phyloP scores from a whole-genome alignment of 2,329 filamentous ascomycete species.

The Fusarium dlaminii region DNA sequence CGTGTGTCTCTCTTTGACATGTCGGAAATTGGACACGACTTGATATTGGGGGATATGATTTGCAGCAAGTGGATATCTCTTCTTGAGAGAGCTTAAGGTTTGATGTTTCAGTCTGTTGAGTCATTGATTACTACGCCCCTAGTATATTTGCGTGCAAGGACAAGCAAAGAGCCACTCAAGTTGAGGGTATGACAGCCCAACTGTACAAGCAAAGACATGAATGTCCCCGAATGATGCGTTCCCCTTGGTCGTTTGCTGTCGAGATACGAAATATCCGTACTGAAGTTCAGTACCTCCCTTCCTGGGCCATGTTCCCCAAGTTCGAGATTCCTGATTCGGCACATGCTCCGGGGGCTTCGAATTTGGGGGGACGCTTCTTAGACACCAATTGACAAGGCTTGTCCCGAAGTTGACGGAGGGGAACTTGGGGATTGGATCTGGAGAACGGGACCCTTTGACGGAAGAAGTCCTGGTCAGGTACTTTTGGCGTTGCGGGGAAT shows the following conservation, averaged over 20 bases:
- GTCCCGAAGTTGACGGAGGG: slow-evolving; percentile 24
- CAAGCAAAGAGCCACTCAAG: slow-evolving; percentile 15
- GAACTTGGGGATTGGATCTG: slow-evolving; percentile 33
- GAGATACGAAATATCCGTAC: not conserved
- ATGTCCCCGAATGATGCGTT: not conserved
- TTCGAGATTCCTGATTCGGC: slow-evolving; percentile 33
- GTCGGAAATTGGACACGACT: slow-evolving; percentile 19
- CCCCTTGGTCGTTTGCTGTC: not conserved
- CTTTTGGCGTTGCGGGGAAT: slow-evolving; percentile 32
- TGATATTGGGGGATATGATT: slow-evolving; percentile 7
- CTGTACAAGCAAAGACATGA: not conserved
- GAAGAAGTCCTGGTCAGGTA: slow-evolving; percentile 26
- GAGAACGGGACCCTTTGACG: slow-evolving; percentile 16
- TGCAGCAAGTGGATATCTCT: slow-evolving; percentile 1
- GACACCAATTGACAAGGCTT: slow-evolving; percentile 24
- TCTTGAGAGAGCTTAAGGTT: slow-evolving; percentile 7
- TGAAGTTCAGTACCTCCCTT: not conserved
- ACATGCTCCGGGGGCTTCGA: slow-evolving; percentile 17
- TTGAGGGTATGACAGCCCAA: slow-evolving; percentile 3
- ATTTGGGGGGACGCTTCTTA: slow-evolving; percentile 16
- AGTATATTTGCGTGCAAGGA: slow-evolving; percentile 11
- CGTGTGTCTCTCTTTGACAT: not conserved
- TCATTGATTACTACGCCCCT: not conserved
- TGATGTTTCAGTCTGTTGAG: slow-evolving; percentile 6
- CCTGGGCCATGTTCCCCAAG: not conserved